Evolutionary conservation across 2,329 filamentous ascomycete genomes (phyloP).

Genomic region (Leptographium radiaticola): DNA sequence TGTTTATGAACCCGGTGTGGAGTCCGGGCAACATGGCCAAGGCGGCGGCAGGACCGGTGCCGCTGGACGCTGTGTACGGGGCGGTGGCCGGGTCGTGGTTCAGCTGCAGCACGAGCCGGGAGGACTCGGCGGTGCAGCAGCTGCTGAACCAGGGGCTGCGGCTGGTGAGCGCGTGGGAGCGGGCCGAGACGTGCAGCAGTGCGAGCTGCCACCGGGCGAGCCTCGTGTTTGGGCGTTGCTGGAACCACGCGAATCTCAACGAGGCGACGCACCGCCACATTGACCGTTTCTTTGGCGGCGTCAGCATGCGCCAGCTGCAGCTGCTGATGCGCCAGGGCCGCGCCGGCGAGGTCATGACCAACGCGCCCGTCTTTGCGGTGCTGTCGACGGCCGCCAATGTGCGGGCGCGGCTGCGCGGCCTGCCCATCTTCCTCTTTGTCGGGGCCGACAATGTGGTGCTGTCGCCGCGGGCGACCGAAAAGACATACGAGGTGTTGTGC

Average conservation of each 20-base stretch:
- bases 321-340: slow-evolving; percentile 44
- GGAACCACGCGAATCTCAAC: slow-evolving; percentile 53
- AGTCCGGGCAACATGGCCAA: slow-evolving; percentile 42
- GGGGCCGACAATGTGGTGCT: slow-evolving; percentile 45
- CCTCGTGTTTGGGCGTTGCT: slow-evolving; percentile 49
- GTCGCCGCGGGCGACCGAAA: slow-evolving; percentile 37
- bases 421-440: slow-evolving; percentile 44
- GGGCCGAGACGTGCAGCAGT: slow-evolving; percentile 46
- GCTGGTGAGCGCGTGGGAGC: slow-evolving; percentile 38
- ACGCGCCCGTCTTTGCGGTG: slow-evolving; percentile 31
- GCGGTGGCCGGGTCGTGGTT: slow-evolving; percentile 40
- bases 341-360: slow-evolving; percentile 36
- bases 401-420: slow-evolving; percentile 27
- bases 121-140: slow-evolving; percentile 36
- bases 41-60: slow-evolving; percentile 31
- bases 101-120: slow-evolving; percentile 31
- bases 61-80: slow-evolving; percentile 36
- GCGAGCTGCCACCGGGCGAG: slow-evolving; percentile 47
- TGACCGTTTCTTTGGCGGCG: slow-evolving; percentile 47
- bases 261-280: slow-evolving; percentile 50
- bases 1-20: slow-evolving; percentile 52
- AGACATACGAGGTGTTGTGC: slow-evolving; percentile 38
- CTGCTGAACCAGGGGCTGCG: slow-evolving; percentile 42
- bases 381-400: slow-evolving; percentile 39
- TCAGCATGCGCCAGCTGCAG: slow-evolving; percentile 43